Base-by-base conservation (phyloP, 768 basidiomycete genomes). In the Obba rivulosa region DNA sequence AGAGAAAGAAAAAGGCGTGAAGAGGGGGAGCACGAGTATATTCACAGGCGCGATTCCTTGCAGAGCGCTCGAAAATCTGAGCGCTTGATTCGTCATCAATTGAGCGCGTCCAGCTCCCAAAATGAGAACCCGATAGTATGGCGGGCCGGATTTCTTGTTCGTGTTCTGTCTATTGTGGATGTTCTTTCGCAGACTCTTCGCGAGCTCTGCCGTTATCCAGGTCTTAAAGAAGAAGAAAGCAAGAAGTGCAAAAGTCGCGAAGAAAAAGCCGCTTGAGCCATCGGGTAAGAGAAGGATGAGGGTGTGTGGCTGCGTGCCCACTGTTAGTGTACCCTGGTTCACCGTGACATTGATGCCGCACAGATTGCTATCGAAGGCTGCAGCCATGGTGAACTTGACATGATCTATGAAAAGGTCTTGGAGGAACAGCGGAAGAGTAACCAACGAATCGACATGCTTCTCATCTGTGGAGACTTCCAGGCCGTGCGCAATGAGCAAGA, bases 391-490 rank as follows among this genome's bases (percentile, higher is more conserved):
- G 79, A 85, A 53, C 79, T 96, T n/a, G 87, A 91, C 64, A 76
- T 78, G 9, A 95, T 95, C 45, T 98, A 98, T 69, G 62, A 67
- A 9, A 78, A 84, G 28, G 79, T 97, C 46, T 68, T 66, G 3
- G 57, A 68, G 11, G 77, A 92, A 24, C 87, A 96, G 60, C 53
- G 60, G 2, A 67, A 66, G 51, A 76, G 87, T 57, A 64, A 70
- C 11, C 83, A 82, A 66, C 82, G 78, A 47, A 79, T 96, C 46
- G 90, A 95, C 58, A 69, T 93, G 1, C 77, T 99, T 13, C 77
- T 99, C 35, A 84, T 97, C 23, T 97, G 95, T 50, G 96, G 96
- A 11, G 96, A 99, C 69, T 98, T 99, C 59, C 83, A 96, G 67
- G 94, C 96, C 16, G 75, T 96, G 41, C 76, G 96, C 23, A 94